phyloP scores from a whole-genome alignment of 164 flowering plant genomes.

The Macadamia tetraphylla region DNA sequence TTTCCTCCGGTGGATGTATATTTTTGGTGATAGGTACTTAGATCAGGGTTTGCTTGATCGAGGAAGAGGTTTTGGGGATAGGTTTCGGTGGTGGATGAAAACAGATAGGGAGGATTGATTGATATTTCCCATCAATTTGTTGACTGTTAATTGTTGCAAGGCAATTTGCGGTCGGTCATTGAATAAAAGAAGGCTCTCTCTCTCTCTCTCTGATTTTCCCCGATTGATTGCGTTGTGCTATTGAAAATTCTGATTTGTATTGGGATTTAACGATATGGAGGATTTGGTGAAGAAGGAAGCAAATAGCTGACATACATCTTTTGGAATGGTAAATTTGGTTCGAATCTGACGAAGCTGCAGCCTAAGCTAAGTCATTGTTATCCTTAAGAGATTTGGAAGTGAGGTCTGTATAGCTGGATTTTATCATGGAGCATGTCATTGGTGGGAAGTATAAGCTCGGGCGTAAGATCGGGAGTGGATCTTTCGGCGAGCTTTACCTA shows the following conservation, averaged over 20 bases:
- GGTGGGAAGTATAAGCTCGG: conserved; percentile 19
- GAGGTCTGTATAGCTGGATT: conserved; percentile 10
- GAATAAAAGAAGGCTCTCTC: background rate
- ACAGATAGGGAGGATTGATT: no score
- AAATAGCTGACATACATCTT: no score
- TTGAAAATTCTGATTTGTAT: background rate
- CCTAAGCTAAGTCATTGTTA: background rate
- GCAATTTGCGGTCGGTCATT: background rate
- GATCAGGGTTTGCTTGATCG: background rate
- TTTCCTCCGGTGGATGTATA: background rate
- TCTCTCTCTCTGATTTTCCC: no score
- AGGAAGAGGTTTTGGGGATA: background rate
- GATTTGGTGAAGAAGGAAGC: background rate
- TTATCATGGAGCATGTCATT: conserved; percentile 38
- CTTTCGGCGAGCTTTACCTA: conserved; percentile 30
- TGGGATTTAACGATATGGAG: conserved; percentile 3
- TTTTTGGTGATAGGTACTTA: background rate
- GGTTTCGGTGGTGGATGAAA: background rate
- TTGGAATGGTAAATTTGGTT: conserved; percentile 3
- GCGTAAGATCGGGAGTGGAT: conserved; percentile 22
- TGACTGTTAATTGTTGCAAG: background rate
- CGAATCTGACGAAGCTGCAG: conserved; percentile 4
- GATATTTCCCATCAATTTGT: background rate
- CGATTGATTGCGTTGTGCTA: background rate
- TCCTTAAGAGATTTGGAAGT: background rate